Evolutionary conservation across 345 rosid genomes (phyloP).

Genomic region (Rhodamnia rubescens): DNA sequence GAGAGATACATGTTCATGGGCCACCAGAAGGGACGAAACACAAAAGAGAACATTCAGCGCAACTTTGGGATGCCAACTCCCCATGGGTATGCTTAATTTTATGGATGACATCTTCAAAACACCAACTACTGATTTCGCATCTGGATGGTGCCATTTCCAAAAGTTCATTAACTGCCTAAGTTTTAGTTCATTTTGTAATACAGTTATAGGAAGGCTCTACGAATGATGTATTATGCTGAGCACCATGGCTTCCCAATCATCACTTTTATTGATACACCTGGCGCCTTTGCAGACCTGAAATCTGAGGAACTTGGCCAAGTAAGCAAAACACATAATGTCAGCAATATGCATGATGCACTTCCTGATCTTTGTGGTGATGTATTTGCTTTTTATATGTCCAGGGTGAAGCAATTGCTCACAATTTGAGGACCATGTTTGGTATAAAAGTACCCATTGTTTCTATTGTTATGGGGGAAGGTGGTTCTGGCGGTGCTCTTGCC

Average conservation of each 20-base stretch:
- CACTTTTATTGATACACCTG: slow-evolving; percentile 29
- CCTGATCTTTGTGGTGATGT: background rate
- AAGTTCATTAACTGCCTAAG: background rate
- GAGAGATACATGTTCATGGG: slow-evolving; percentile 86
- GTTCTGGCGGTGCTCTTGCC: slow-evolving; percentile 99
- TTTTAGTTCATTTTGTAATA: background rate
- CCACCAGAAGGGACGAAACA: slow-evolving; percentile 98
- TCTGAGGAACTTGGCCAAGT: slow-evolving; percentile 38
- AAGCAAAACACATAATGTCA: background rate
- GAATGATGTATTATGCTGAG: slow-evolving; percentile 26
- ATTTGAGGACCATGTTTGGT: slow-evolving; percentile 93
- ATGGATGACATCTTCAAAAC: background rate
- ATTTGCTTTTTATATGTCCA: slow-evolving; percentile 10
- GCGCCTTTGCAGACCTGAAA: slow-evolving; percentile 35
- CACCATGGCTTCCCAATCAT: slow-evolving; percentile 23
- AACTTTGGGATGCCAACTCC: slow-evolving; percentile 99
- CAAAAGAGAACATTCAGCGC: slow-evolving; percentile 87
- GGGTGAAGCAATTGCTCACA: slow-evolving; percentile 98
- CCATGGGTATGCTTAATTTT: slow-evolving; percentile 48
- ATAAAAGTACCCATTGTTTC: slow-evolving; percentile 90
- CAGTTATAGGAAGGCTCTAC: slow-evolving; percentile 25
- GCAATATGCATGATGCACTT: background rate
- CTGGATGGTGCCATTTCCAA: background rate
- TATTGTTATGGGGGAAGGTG: slow-evolving; percentile 97
- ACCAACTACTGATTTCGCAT: background rate